Evolutionary conservation across 225 moss, liverwort and hornwort genomes (phyloP), one percentile per base, ranked within the genome.

Genomic region (Marchantia paleacea): DNA sequence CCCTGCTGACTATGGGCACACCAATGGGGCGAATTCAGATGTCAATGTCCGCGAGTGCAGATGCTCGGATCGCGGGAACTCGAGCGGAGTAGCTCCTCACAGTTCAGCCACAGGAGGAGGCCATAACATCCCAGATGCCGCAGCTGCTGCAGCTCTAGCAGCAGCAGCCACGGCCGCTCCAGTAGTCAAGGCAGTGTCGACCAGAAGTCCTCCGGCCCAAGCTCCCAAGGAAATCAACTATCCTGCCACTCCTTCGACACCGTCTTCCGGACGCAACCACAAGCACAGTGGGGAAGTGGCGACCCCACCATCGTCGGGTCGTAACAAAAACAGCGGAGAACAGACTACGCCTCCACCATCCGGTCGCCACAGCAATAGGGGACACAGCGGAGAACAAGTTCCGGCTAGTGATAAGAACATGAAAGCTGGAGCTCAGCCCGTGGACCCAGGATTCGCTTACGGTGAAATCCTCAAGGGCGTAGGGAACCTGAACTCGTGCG

Each of bases 381-480:
- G 3, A 2, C 78, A 81, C 54, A 87, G 86, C 12, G 86, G 83
- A 14, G 86, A 86, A 73, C 31, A 78, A n/a, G n/a, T n/a, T n/a
- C n/a, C n/a, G 16, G 73, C 72, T 3, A 78, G 81, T 22, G 77
- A 83, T 4, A 58, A 71, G 28, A 58, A 55, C 25, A 55, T 73
- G 55, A 81, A 71, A 77, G 75, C 55, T 57, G 82, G 80, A 64
- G 77, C 74, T 73, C 78, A 63, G 78, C 49, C 74, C 28, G 18
- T 78, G 7, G 86, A 86, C 75, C 78, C 64, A 26, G 82, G 82
- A 66, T 85, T 85, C 19, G 87, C 84, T 7, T 87, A 73, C 9
- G 87, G 84, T 6, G 87, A 87, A 63, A 87, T 87, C 73, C 81
- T 87, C 80, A 84, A 84, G 81, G 87, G 84, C 4, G 84, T 87